These are phyloP conservation scores for Orbilia quercus DNA, from an alignment of 2,329 filamentous ascomycete genomes.

Conservation along the genomic window DNA sequence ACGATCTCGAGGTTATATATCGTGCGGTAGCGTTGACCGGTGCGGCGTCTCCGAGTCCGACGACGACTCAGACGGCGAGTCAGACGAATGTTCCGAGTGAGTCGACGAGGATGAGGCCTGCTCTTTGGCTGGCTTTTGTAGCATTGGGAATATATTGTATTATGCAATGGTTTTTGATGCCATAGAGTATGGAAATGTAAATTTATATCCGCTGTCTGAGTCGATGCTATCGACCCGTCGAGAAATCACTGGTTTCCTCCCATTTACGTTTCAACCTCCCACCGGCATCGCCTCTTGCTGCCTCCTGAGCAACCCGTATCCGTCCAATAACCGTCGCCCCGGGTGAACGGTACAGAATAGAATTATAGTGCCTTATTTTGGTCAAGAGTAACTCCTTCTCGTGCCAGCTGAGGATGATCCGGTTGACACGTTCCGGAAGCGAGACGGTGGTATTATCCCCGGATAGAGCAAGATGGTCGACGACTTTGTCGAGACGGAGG, in stretches of 20 bases:
- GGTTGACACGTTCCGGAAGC: background rate
- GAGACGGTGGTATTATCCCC: background rate
- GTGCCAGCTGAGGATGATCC: slow-evolving; percentile 4
- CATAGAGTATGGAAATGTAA: too few species aligned
- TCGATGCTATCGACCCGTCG: background rate
- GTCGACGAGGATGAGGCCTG: background rate
- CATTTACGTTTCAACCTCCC: slow-evolving; percentile 10
- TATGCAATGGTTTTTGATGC: background rate
- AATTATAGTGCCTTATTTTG: slow-evolving; percentile 11
- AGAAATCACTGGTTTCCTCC: background rate
- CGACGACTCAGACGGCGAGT: too few species aligned
- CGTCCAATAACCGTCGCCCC: slow-evolving; percentile 1
- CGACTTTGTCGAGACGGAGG: slow-evolving; percentile 1
- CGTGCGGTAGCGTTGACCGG: background rate
- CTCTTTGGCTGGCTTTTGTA: too few species aligned
- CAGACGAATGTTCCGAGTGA: background rate
- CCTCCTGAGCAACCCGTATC: slow-evolving; percentile 3
- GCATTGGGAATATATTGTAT: background rate
- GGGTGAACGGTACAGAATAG: background rate
- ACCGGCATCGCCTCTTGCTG: background rate
- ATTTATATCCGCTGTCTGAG: too few species aligned
- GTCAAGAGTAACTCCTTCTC: slow-evolving; percentile 12
- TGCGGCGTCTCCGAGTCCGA: background rate
- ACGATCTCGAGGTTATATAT: slow-evolving; percentile 15
- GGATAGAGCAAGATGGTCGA: background rate